phyloP scores from a whole-genome alignment of 208 protist species.

The Endotrypanum monterogeii region DNA sequence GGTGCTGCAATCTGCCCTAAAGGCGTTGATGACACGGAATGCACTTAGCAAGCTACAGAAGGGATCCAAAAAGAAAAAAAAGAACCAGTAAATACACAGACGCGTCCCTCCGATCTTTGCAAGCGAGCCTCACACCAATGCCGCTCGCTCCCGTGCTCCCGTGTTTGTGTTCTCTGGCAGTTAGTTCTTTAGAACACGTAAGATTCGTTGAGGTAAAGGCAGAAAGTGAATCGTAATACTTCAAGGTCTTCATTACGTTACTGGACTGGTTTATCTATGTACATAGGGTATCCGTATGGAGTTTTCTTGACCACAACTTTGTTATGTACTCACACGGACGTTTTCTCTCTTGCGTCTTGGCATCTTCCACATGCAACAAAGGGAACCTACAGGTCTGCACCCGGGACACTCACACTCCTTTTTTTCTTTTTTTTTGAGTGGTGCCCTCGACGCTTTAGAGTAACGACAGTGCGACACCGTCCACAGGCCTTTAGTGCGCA shows the following conservation, averaged over 20 bases:
- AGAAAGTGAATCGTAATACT: too few species aligned
- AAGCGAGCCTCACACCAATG: too few species aligned
- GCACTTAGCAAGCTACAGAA: slow-evolving; percentile 72
- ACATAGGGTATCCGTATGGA: too few species aligned
- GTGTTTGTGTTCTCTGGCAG: not conserved
- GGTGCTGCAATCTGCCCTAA: slow-evolving; percentile 78
- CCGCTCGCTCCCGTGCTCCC: not conserved
- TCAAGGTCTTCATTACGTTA: too few species aligned
- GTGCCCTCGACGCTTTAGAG: too few species aligned
- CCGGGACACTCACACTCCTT: not conserved
- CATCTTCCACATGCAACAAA: not conserved
- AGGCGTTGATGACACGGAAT: slow-evolving; percentile 80
- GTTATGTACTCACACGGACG: not conserved
- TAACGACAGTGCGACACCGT: not conserved
- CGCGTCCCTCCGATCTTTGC: too few species aligned
- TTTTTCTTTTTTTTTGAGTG: too few species aligned
- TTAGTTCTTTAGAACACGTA: too few species aligned
- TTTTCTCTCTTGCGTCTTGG: not conserved
- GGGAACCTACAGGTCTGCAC: not conserved
- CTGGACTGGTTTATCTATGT: too few species aligned
- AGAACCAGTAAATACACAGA: slow-evolving; percentile 11
- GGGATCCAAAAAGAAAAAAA: slow-evolving; percentile 73
- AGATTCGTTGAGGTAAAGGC: too few species aligned
- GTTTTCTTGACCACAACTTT: not conserved
- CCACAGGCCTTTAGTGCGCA: not conserved